Evolutionary conservation across 1,284 basidiomycete species (phyloP), one percentile per base, ranked within the genome.

Genomic region (Grifola frondosa): DNA sequence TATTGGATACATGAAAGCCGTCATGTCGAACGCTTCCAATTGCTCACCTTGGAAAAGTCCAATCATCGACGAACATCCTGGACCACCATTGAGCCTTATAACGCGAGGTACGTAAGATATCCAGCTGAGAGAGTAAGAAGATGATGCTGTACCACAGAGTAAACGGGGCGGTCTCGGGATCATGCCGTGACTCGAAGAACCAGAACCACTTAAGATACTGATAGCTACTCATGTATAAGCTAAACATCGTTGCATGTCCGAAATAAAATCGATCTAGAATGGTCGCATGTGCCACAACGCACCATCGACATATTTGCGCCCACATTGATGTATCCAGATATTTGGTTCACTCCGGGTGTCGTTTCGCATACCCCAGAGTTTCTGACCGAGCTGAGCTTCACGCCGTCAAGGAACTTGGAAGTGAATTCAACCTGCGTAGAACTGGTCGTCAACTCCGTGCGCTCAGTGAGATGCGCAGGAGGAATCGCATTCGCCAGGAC

Each of bases 131-230:
- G 21, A 10, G 29, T 13, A 3, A 17, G 24, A n/a, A 16, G 3
- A 8, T 11, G 22, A 5, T 4, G 40, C 39, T 64, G 16, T 42
- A 80, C 82, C 82, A 85, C 19, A 85, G 65, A 2, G 82, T 81
- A 53, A 86, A 80, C 0, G 81, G 81, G 0, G 80, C 80, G 1
- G 72, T 80, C 44, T 81, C 73, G 0, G 81, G 77, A 5, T 70
- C 65, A 16, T 77, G 58, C 8, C 83, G 70, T 4, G 82, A 73
- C 53, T 80, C 83, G 42, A 85, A 85, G 60, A 85, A 85, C 81
- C 83, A 85, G 58, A 84, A 84, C 78, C 80, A 84, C 78, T 78
- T n/a, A n/a, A n/a, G n/a, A n/a, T n/a, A n/a, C n/a, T n/a, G n/a
- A n/a, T n/a, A n/a, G n/a, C n/a, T n/a, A n/a, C n/a, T n/a, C n/a